Evolutionary conservation across 2,329 filamentous ascomycete species (phyloP), one percentile per base, ranked within the genome.

Genomic region (Fusarium sp.): DNA sequence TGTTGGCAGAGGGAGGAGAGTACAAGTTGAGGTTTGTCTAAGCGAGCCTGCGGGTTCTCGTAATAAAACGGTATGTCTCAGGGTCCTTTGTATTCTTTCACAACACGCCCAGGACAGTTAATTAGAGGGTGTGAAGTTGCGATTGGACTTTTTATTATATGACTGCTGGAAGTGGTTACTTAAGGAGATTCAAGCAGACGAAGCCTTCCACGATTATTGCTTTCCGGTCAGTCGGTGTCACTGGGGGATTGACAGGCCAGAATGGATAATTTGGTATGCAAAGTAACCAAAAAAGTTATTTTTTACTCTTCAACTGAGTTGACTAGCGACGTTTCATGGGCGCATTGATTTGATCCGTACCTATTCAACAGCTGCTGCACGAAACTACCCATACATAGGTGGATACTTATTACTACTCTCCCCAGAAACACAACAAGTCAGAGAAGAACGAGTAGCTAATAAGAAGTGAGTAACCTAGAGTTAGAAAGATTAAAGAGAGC

Each of bases 11-110:
- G 29, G 13, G 37, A 47, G 46, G 55, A 35, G 55, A 49, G 8
- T 8, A 62, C 16, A 46, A 49, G 46, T 60, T 54, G 44, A 74
- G 69, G 57, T 49, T 60, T 44, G 41, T 50, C 47, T 69, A 74
- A 75, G 73, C 73, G 73, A 75, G 43, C 37, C 54, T 62, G 54
- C 44, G 46, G 29, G 38, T 68, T 74, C 58, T 58, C 35, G 43
- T 47, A 58, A 33, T 54, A 60, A 64, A 50, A 68, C 44, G 38
- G 21, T 55, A 38, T 70, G 63, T 69, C 67, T 69, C 38, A 48
- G 55, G 44, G 41, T 47, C 41, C 31, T 63, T 54, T 70, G 47
- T 8, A 20, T 46, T 38, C 35, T 13, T 38, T 21, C 18, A 20
- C 3, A 8, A 37, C 10, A 31, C 54, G 12, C 12, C 26, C 5